Percentiles rank a stretch among this genome's conserved stretches.
phyloP scores from a whole-genome alignment of 352 stramenopile genomes.

The Achlya hypogyna region DNA sequence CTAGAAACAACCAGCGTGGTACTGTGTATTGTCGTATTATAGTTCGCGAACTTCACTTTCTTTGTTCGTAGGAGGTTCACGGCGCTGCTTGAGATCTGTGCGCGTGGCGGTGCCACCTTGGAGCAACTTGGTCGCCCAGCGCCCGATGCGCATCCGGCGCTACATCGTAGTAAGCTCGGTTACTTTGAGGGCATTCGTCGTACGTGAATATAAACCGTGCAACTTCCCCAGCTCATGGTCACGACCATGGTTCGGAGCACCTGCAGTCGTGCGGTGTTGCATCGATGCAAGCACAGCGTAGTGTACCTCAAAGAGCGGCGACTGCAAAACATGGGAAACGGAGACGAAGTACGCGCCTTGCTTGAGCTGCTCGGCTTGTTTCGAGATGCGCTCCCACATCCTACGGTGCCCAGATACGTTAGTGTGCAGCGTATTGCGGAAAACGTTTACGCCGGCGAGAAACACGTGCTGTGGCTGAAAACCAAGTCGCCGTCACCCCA shows the following conservation, averaged over 20 bases:
- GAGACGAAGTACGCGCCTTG: conserved; percentile 80
- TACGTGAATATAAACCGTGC: conserved; percentile 81
- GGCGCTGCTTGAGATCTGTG: conserved; percentile 47
- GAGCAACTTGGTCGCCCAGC: conserved; percentile 79
- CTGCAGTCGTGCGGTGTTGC: background rate
- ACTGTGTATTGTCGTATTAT: background rate
- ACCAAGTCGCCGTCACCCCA: conserved; percentile 73
- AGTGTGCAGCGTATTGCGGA: background rate
- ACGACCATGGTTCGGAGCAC: conserved; percentile 6
- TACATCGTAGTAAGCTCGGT: conserved; percentile 23
- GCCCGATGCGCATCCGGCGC: conserved; percentile 70
- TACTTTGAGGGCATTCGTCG: conserved; percentile 20
- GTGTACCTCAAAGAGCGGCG: conserved; percentile 68
- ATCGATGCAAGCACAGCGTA: too few relatives aligned
- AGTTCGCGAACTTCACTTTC: conserved; percentile 18
- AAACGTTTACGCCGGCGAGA: conserved; percentile 52
- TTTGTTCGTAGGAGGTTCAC: conserved; percentile 21
- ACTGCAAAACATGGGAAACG: conserved; percentile 65
- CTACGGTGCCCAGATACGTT: conserved; percentile 24
- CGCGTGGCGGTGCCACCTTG: conserved; percentile 61
- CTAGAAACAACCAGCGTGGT: background rate
- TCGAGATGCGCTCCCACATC: conserved; percentile 70
- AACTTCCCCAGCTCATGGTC: conserved; percentile 71
- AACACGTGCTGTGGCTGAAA: conserved; percentile 80
- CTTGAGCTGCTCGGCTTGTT: conserved; percentile 71